Conservation (phyloP, 1,284 basidiomycete species). For the Trichosporon coremiiforme region DNA sequence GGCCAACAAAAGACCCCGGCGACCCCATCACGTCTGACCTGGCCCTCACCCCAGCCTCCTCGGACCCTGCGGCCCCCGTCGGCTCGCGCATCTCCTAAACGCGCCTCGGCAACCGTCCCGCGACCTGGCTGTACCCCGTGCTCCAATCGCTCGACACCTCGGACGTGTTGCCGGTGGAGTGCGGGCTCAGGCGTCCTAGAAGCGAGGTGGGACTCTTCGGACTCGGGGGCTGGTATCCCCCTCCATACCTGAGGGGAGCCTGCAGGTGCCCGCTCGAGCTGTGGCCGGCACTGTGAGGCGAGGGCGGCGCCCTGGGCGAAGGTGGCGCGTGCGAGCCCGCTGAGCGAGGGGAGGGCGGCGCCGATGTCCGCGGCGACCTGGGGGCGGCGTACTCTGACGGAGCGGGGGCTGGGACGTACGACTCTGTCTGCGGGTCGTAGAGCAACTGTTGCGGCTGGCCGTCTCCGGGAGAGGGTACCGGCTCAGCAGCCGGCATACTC, state of each 20-base stretch:
- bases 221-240: not conserved
- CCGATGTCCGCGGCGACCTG: too few relatives aligned
- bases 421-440: constrained; percentile 1
- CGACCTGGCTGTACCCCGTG: not conserved
- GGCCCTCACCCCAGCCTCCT: too few relatives aligned
- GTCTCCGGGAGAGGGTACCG: not conserved
- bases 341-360: not conserved
- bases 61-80: too few relatives aligned
- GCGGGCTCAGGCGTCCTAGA: not conserved
- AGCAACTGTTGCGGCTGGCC: not conserved
- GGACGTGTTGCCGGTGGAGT: not conserved
- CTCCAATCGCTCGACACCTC: constrained; percentile 10
- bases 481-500: not conserved
- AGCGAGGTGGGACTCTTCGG: not conserved
- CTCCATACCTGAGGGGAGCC: not conserved
- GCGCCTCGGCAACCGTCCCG: not conserved
- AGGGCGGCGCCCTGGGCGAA: not conserved
- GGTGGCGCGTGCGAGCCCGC: not conserved
- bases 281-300: not conserved
- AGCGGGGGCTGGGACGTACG: not conserved
- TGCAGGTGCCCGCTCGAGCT: not conserved
- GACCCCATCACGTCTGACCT: too few relatives aligned
- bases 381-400: not conserved
- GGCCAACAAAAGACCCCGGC: too few relatives aligned
- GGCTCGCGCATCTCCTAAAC: not conserved